phyloP scores from a whole-genome alignment of 768 basidiomycete genomes.

The Coprinopsis marcescibilis region DNA sequence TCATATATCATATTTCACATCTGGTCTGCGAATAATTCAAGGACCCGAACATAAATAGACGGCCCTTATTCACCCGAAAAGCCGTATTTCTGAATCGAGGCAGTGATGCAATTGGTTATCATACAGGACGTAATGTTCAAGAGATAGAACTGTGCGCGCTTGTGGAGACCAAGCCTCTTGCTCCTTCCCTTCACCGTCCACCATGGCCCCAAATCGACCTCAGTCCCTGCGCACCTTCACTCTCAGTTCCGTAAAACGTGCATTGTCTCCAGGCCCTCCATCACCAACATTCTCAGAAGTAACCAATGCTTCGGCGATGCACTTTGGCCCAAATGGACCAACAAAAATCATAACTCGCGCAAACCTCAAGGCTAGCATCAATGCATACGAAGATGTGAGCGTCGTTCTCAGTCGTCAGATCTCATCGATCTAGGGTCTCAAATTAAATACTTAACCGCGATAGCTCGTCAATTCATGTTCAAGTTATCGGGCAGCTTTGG shows the following conservation, averaged over 20 bases:
- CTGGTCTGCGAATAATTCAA: too few species aligned
- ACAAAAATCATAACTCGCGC: conserved; percentile 78
- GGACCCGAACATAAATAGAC: too few species aligned
- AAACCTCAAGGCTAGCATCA: conserved; percentile 71
- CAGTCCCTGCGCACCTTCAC: conserved; percentile 53
- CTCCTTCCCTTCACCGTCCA: conserved; percentile 6
- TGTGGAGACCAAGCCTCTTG: background rate
- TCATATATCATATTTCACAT: too few species aligned
- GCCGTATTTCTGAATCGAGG: too few species aligned
- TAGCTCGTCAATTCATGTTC: conserved; percentile 75
- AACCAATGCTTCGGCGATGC: conserved; percentile 72
- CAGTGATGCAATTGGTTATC: too few species aligned
- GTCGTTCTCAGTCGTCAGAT: background rate
- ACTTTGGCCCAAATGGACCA: conserved; percentile 70
- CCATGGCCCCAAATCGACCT: conserved; percentile 40
- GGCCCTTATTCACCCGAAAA: too few species aligned
- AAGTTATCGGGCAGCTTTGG: conserved; percentile 73
- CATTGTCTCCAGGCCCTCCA: conserved; percentile 52
- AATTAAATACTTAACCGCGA: too few species aligned
- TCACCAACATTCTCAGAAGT: conserved; percentile 83
- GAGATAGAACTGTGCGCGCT: background rate
- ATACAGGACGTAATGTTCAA: too few species aligned
- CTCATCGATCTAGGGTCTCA: too few species aligned
- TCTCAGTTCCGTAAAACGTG: conserved; percentile 39
- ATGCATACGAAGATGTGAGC: conserved; percentile 76